phyloP scores from a whole-genome alignment of 192 early-diverging fungal genomes.

The Helicostylum pulchrum region DNA sequence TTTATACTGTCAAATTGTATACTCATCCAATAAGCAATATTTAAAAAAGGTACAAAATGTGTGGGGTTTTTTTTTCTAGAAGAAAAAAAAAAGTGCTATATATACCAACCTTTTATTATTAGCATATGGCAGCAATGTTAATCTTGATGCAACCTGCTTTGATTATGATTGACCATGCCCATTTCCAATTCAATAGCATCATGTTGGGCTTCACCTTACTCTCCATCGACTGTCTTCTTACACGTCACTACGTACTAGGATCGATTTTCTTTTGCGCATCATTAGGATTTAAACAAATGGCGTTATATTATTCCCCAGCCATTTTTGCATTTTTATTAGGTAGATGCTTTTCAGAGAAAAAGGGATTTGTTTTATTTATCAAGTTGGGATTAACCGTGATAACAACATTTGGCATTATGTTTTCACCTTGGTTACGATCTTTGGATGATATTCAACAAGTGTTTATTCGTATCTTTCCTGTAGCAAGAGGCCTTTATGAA shows the following conservation, averaged over 20 bases:
- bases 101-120: neutral
- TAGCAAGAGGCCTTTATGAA: slow-evolving; percentile 92
- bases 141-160: slow-evolving; percentile 82
- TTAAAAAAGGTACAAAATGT: slow-evolving; percentile 23
- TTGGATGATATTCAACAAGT: slow-evolving; percentile 70
- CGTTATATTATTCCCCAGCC: slow-evolving; percentile 87
- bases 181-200: slow-evolving; percentile 95
- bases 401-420: slow-evolving; percentile 60
- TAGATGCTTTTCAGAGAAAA: slow-evolving; percentile 50
- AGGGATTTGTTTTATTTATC: slow-evolving; percentile 51
- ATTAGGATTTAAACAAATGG: slow-evolving; percentile 96
- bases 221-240: slow-evolving; percentile 65
- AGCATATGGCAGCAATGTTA: slow-evolving; percentile 44
- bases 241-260: slow-evolving; percentile 63
- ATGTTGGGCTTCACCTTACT: slow-evolving; percentile 93
- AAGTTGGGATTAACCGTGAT: slow-evolving; percentile 75
- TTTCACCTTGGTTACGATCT: slow-evolving; percentile 68
- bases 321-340: slow-evolving; percentile 89
- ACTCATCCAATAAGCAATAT: slow-evolving; percentile 21
- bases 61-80: neutral
- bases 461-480: slow-evolving; percentile 82
- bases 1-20: slow-evolving; percentile 55
- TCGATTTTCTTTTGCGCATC: slow-evolving; percentile 80
- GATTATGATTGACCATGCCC: slow-evolving; percentile 93
- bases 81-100: neutral